Conservation (phyloP, 2,329 filamentous ascomycete species). For the Fusarium mangiferae region DNA sequence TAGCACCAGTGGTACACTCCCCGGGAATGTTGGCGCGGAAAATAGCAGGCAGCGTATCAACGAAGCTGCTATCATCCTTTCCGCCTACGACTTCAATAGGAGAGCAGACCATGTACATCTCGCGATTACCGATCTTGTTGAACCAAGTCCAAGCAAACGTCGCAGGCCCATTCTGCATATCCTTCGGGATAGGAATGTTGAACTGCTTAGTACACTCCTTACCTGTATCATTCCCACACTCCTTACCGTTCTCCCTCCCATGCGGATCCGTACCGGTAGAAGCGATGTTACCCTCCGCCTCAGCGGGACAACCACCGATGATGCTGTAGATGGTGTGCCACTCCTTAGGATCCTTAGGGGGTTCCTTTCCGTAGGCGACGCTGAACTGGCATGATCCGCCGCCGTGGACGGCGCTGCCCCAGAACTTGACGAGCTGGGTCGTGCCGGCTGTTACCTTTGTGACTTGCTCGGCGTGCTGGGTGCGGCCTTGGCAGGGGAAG, state of each 20-base stretch:
- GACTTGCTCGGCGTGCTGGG: constrained; percentile 32
- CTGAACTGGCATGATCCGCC: constrained; percentile 44
- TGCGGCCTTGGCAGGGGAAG: constrained; percentile 41
- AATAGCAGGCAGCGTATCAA: constrained; percentile 31
- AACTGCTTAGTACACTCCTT: constrained; percentile 42
- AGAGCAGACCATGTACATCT: constrained; percentile 90
- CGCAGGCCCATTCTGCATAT: constrained; percentile 59
- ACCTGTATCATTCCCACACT: constrained; percentile 36
- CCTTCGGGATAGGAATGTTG: constrained; percentile 41
- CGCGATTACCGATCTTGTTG: constrained; percentile 79
- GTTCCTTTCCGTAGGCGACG: constrained; percentile 36
- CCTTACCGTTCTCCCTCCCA: constrained; percentile 31
- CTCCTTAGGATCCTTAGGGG: constrained; percentile 24
- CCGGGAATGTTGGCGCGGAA: constrained; percentile 43
- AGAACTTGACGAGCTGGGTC: constrained; percentile 40
- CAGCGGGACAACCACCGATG: constrained; percentile 41
- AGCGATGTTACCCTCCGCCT: constrained; percentile 35
- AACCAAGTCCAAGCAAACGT: constrained; percentile 83
- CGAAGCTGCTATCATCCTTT: constrained; percentile 40
- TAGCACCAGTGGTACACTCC: constrained; percentile 35
- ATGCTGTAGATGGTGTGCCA: constrained; percentile 43
- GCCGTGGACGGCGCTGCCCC: constrained; percentile 44
- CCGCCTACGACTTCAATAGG: constrained; percentile 68
- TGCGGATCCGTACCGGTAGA: constrained; percentile 21
- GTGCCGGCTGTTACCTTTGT: constrained; percentile 39